Conservation (phyloP, 805 yeast genomes). For the Yarrowia sp. region DNA sequence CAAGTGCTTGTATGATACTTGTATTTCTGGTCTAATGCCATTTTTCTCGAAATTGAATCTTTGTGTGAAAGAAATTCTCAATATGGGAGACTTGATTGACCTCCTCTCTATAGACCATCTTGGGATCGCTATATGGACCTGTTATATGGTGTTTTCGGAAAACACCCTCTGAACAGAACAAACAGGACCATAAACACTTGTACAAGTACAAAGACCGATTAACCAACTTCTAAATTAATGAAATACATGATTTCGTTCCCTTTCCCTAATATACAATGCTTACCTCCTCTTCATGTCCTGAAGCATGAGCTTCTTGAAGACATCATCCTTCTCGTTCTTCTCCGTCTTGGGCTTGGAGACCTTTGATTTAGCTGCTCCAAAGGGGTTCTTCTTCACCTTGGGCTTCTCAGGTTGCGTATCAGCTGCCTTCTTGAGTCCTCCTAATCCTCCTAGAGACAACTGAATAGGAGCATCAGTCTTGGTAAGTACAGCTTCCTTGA, state of each 20-base stretch:
- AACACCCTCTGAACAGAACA: no score
- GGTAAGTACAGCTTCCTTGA: slow-evolving; percentile 13
- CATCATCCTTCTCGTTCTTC: slow-evolving; percentile 8
- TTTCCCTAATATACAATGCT: not conserved
- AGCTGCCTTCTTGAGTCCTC: not conserved
- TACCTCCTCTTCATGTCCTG: slow-evolving; percentile 31
- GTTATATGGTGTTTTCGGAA: no score
- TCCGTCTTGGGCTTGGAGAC: slow-evolving; percentile 18
- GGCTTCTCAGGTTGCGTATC: not conserved
- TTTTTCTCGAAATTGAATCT: no score
- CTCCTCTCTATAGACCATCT: no score
- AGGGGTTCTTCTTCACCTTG: slow-evolving; percentile 28
- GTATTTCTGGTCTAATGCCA: no score
- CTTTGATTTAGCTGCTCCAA: slow-evolving; percentile 17
- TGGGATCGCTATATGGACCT: no score
- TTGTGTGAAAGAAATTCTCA: no score
- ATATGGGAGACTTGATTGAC: no score
- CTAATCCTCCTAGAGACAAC: slow-evolving; percentile 4
- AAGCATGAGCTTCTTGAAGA: slow-evolving; percentile 15
- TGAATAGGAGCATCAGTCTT: slow-evolving; percentile 29
- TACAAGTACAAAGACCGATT: no score
- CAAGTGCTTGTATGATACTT: no score
- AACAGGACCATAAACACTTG: no score
- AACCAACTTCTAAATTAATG: not conserved
- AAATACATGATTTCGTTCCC: not conserved